Evolutionary conservation across 257 asterid genomes (phyloP).

Genomic region (Agastache rugosa): DNA sequence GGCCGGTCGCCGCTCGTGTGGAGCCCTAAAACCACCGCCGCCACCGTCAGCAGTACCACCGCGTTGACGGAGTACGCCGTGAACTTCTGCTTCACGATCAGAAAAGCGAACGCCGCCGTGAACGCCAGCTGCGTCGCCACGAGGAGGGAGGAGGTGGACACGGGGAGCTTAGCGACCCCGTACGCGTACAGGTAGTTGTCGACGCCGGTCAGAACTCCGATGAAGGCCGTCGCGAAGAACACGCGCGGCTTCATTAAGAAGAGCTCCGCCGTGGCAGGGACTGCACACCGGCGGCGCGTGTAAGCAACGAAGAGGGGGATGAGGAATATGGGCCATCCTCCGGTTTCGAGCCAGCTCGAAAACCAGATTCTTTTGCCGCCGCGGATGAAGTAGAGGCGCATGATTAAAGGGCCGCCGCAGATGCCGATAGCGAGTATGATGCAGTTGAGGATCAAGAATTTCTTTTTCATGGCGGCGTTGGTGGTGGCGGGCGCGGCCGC

Average conservation of each 20-base stretch:
- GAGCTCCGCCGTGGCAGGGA: too few species aligned
- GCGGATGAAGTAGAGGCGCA: constrained; percentile 52
- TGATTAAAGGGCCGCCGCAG: constrained; percentile 47
- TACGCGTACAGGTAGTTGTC: constrained; percentile 47
- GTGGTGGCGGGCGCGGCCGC: too few species aligned
- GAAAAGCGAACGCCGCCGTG: constrained; percentile 48
- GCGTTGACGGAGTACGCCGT: constrained; percentile 46
- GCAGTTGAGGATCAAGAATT: constrained; percentile 28
- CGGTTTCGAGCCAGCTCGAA: constrained; percentile 43
- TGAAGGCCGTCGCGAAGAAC: constrained; percentile 22
- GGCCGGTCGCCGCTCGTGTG: constrained; percentile 52
- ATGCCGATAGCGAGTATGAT: constrained; percentile 42
- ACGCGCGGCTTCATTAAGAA: too few species aligned
- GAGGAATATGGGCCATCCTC: constrained; percentile 43
- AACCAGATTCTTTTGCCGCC: constrained; percentile 49
- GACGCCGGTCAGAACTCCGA: constrained; percentile 46
- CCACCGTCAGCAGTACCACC: constrained; percentile 29
- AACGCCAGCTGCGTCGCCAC: constrained; percentile 52
- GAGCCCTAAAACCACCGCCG: constrained; percentile 48
- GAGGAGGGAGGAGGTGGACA: constrained; percentile 49
- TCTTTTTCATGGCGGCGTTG: constrained; percentile 5
- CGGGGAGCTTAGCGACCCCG: constrained; percentile 48
- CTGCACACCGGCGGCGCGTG: constrained; percentile 33
- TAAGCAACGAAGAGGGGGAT: constrained; percentile 35
- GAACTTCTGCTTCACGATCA: constrained; percentile 48